Conservation (phyloP, 2,329 filamentous ascomycete genomes). For the Calonectria crousiana region DNA sequence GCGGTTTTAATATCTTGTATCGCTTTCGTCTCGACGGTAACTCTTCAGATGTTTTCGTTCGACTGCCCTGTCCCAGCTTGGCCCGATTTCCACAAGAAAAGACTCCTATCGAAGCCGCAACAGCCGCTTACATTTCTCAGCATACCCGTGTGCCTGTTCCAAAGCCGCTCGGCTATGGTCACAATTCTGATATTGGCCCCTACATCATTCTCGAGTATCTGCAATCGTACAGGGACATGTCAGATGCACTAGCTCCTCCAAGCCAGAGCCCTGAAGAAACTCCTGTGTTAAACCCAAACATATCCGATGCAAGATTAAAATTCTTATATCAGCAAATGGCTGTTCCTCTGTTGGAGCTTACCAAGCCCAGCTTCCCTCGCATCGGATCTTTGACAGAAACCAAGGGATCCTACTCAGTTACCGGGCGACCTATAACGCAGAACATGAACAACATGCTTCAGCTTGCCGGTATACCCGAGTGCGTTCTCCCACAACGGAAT, state of each 20-base stretch:
- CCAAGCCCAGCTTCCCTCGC: not conserved
- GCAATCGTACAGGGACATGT: not conserved
- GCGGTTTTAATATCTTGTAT: not conserved
- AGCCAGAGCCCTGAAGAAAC: not conserved
- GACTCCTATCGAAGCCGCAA: not conserved
- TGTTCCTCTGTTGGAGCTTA: not conserved
- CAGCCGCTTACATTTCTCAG: not conserved
- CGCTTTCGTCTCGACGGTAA: not conserved
- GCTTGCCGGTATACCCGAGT: not conserved
- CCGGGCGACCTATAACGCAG: not conserved
- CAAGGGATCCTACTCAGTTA: not conserved
- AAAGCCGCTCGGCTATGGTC: not conserved
- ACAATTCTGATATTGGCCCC: not conserved
- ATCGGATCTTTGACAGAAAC: not conserved
- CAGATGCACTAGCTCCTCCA: not conserved
- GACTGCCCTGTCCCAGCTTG: not conserved
- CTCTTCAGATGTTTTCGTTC: not conserved
- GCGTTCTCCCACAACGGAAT: not conserved
- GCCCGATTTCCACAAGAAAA: not conserved
- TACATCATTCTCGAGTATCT: not conserved
- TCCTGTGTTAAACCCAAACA: not conserved
- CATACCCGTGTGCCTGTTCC: not conserved
- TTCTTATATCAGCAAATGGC: not conserved
- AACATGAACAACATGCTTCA: constrained; percentile 7
- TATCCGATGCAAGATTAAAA: not conserved